Evolutionary conservation across 2,329 filamentous ascomycete genomes (phyloP).

Genomic region (Sporothrix pseudoabietina): DNA sequence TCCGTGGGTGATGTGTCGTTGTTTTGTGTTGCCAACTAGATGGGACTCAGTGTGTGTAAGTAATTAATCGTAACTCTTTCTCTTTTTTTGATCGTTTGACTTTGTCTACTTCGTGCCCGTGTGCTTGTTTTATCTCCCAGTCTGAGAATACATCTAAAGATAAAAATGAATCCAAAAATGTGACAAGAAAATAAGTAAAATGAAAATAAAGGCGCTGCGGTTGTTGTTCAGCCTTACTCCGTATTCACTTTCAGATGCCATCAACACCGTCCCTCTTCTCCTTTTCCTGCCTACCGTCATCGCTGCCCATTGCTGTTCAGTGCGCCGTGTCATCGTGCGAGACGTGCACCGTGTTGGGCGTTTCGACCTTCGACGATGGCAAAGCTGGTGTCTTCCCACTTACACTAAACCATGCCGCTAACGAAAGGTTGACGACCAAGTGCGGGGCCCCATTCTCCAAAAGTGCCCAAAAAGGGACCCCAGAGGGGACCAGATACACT

Average conservation of each 20-base stretch:
- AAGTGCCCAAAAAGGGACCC: background rate
- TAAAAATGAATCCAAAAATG: background rate
- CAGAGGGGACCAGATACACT: background rate
- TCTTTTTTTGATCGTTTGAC: background rate
- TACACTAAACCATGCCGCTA: constrained; percentile 4
- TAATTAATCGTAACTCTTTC: background rate
- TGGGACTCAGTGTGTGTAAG: too few relatives aligned
- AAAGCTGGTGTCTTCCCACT: background rate
- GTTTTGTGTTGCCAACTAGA: background rate
- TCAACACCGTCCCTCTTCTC: background rate
- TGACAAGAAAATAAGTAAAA: background rate
- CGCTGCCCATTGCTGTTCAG: constrained; percentile 5
- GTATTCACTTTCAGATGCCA: background rate
- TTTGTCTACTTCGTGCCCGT: background rate
- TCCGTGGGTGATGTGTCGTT: background rate
- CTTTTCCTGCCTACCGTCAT: background rate
- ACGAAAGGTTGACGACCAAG: background rate
- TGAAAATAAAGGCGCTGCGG: background rate
- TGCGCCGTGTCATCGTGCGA: constrained; percentile 6
- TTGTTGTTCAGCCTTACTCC: background rate
- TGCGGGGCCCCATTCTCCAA: constrained; percentile 24
- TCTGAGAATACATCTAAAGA: background rate
- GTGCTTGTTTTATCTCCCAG: background rate
- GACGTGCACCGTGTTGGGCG: background rate
- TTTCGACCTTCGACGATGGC: too few relatives aligned